Evolutionary conservation across 2,329 filamentous ascomycete genomes (phyloP), one percentile per base, ranked within the genome.

Genomic region (Teratosphaeria nubilosa): DNA sequence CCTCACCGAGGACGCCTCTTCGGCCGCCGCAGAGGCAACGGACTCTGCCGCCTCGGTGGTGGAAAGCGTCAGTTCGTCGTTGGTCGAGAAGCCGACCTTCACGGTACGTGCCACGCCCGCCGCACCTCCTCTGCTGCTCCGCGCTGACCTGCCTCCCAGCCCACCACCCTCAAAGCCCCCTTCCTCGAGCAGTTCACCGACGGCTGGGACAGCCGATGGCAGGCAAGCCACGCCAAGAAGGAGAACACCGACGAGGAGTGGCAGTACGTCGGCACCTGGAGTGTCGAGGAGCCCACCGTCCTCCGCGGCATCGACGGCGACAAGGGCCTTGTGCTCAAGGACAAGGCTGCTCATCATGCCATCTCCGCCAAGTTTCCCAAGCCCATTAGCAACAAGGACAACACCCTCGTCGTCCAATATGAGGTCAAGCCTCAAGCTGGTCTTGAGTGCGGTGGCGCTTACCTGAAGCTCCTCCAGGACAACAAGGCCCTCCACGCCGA

Each of bases 141-240:
- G 51, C 22, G 37, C 16, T 27, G n/a, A 20, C 51, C 14, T 20
- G 31, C 57, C 24, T 56, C 16, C 20, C 56, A 99, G 92, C 91
- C 94, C 60, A 90, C 91, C 65, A 82, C 80, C 63, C 75, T 97
- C 70, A 94, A 96, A 79, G 94, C 87, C 66, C 90, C 91, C 61
- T 99, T 99, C 84, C 80, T 97, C 64, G 94, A 99, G 81, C 94
- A 99, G 77, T 99, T 99, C 81, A 95, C 90, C 77, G 88, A 95
- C 68, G 91, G 90, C 77, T 97, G 92, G 92, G 88, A 96, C 67
- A 79, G 82, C 91, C 53, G 62, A 78, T 99, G 94, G 94, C 91
- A 92, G 78, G 84, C 88, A 59, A 97, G 92, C 54, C 87, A 94
- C 74, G 94, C 94, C 66, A 97, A 97, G 85, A 99, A 99, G 85